Base-by-base conservation (phyloP, 106 monocot genomes). In the Cymbidium sinense region DNA sequence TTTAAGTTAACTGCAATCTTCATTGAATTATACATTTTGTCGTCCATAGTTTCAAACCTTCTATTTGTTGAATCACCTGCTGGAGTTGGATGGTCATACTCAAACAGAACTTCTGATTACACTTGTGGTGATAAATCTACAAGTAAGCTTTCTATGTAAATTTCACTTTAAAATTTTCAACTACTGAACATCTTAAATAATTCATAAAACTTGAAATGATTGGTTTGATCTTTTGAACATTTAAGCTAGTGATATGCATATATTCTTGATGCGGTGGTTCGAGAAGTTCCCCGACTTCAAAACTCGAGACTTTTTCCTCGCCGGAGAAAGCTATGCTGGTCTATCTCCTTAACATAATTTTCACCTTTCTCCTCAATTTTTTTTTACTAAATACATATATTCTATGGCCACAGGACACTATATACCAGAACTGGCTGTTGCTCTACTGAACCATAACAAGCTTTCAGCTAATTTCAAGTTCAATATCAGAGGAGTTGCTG, bases 81-180 rank as follows among this genome's bases (percentile, higher is more conserved):
- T 79, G 98, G 98, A 86, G 94, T 99, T 79, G 98, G 98, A 70
- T 99, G 98, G 98, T 99, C 98, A 29, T 99, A 99, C 62, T 99
- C 98, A 20, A 99, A 99, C 74, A 86, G 34, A 5, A 87, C 92
- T 47, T 84, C 88, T 70, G 98, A 99, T 77, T 99, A 99, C 70
- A 87, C 75, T 13, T 50, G 73, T 70, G 98, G 92, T 36, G 98
- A 99, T 81, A 74, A 77, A 34, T 75, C 79, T 5, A 86, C 94
- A 21, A 92, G 98, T 99, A 81, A 39, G 67, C 77, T 86, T 10
- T 15, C 29, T 13, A 37, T 39, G 37, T 31, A 44, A 31, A 7
- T 36, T 41, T 41, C 7, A 7, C 52, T 25, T 27, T 41, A n/a
- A 41, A 41, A 41, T 41, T 41, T 7, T 41, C 41, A 41, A 41